These are phyloP conservation scores for Colletotrichum cordylinicola DNA, from an alignment of 2,329 filamentous ascomycete genomes.

Conservation along the genomic window DNA sequence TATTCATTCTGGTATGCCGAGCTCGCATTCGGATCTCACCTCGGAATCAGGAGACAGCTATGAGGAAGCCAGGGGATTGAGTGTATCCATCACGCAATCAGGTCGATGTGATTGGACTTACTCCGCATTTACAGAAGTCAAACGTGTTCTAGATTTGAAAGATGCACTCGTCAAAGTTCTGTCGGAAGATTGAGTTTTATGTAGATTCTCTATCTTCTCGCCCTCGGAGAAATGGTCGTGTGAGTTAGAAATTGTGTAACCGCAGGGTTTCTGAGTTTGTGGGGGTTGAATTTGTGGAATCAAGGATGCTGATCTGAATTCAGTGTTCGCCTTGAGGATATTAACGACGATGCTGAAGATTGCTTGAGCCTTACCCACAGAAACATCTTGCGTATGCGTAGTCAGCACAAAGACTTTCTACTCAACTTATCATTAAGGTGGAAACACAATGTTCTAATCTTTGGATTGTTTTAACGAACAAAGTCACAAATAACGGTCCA, in stretches of 20 bases:
- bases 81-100: not conserved
- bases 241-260: not conserved
- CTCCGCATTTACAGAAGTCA: not conserved
- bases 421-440: too few species aligned
- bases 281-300: too few species aligned
- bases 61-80: accelerated
- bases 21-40: not conserved
- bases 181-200: not conserved
- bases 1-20: too few species aligned
- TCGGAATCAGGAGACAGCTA: not conserved
- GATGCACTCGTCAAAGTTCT: not conserved
- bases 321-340: too few species aligned
- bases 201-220: not conserved
- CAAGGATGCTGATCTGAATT: too few species aligned
- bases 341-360: too few species aligned
- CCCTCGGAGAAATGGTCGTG: not conserved
- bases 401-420: too few species aligned
- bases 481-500: too few species aligned
- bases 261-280: not conserved
- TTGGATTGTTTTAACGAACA: too few species aligned
- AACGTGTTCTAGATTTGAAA: not conserved
- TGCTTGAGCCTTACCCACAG: too few species aligned
- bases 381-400: too few species aligned
- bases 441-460: too few species aligned
- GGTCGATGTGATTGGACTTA: not conserved